These are phyloP conservation scores for Cladochytrium replicatum DNA, from an alignment of 192 early-diverging fungal species.

Conservation along the genomic window DNA sequence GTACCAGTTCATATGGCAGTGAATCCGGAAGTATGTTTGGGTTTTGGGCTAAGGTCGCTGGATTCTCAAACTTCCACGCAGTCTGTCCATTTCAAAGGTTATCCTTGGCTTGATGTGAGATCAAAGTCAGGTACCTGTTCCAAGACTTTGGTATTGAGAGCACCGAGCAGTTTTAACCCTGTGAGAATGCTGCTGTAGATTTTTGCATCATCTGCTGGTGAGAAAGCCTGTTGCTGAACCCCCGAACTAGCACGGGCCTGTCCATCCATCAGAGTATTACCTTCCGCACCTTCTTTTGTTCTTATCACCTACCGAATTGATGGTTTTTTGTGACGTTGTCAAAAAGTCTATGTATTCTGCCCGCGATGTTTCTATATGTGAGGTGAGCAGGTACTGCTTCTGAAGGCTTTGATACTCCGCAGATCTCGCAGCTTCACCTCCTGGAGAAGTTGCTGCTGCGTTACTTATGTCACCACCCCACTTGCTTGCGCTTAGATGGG, in stretches of 20 bases:
- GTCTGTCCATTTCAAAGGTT: conserved; percentile 17
- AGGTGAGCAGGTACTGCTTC: conserved; percentile 9
- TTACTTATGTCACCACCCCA: conserved; percentile 17
- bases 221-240: neutral
- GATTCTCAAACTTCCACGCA: conserved; percentile 40
- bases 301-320: conserved; percentile 12
- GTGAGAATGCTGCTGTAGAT: conserved; percentile 20
- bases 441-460: neutral
- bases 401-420: too few species aligned
- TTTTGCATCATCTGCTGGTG: neutral
- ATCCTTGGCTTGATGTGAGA: neutral
- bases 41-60: conserved; percentile 9
- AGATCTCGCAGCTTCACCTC: too few species aligned
- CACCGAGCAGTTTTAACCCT: conserved; percentile 18
- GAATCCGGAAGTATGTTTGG: conserved; percentile 12
- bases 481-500: conserved; percentile 24
- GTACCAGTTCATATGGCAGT: conserved; percentile 26
- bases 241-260: neutral
- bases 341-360: conserved; percentile 16
- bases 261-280: neutral
- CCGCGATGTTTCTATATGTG: conserved; percentile 6
- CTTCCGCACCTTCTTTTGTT: conserved; percentile 4
- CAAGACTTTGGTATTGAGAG: conserved; percentile 17
- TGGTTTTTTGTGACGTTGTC: conserved; percentile 3
- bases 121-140: conserved; percentile 24